A percentile compares a stretch with the other conserved stretches of the same genome.
phyloP scores from a whole-genome alignment of 2,329 filamentous ascomycete genomes.

The Fusarium solani-melongenae region DNA sequence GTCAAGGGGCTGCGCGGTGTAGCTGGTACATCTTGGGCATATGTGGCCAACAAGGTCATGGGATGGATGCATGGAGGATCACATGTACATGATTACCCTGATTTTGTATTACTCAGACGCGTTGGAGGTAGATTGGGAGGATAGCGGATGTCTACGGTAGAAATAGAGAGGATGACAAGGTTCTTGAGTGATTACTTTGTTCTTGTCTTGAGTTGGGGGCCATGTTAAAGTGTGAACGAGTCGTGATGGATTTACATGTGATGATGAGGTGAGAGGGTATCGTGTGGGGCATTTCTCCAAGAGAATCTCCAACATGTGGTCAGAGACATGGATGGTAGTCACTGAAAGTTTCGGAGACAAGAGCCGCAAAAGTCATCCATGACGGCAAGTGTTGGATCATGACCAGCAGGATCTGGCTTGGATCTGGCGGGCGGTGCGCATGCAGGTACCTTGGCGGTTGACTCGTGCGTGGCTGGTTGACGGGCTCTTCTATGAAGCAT shows the following conservation, averaged over 20 bases:
- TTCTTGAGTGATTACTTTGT: conserved; percentile 6
- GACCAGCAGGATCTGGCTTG: conserved; percentile 6
- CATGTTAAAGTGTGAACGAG: not conserved
- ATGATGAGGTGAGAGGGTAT: conserved; percentile 12
- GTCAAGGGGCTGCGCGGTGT: conserved; percentile 5
- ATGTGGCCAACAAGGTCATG: conserved; percentile 16
- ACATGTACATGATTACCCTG: conserved; percentile 38
- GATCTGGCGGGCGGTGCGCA: conserved; percentile 16
- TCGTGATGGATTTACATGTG: conserved; percentile 37
- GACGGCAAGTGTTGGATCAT: not conserved
- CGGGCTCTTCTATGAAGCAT: not conserved
- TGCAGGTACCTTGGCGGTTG: conserved; percentile 2
- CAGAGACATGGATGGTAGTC: not conserved
- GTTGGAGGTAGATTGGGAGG: conserved; percentile 22
- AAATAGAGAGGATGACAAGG: conserved; percentile 18
- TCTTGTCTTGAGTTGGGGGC: not conserved
- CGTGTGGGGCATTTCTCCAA: conserved; percentile 34
- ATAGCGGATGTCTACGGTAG: conserved; percentile 27
- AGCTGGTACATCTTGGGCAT: conserved; percentile 6
- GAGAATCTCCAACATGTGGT: conserved; percentile 4
- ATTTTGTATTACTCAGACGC: conserved; percentile 10
- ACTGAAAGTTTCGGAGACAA: not conserved
- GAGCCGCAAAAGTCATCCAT: conserved; percentile 12
- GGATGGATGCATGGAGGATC: conserved; percentile 18
- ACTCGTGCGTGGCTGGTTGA: not conserved